Evolutionary conservation across 306 rosid genomes (phyloP).

Genomic region (Aeschynomene evenia): DNA sequence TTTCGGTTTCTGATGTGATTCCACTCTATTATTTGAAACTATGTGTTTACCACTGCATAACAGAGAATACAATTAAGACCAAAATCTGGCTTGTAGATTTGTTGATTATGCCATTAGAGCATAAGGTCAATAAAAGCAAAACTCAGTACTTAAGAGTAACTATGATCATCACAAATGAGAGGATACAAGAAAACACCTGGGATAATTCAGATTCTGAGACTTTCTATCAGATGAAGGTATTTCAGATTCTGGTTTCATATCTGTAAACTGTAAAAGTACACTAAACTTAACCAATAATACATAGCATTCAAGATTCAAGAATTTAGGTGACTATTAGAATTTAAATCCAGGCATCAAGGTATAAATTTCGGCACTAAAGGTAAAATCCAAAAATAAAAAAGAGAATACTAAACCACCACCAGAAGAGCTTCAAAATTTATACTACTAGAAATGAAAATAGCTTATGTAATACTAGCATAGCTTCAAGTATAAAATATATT

Average conservation of each 20-base stretch:
- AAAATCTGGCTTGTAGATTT: conserved; percentile 29
- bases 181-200: conserved; percentile 5
- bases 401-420: too few species aligned
- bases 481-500: conserved; percentile 20
- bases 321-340: conserved; percentile 7
- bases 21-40: conserved; percentile 32
- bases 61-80: conserved; percentile 25
- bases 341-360: too few species aligned
- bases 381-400: too few species aligned
- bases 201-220: conserved; percentile 33
- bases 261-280: conserved; percentile 49
- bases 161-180: conserved; percentile 1
- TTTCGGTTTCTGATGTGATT: conserved; percentile 33
- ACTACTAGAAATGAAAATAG: conserved; percentile 4
- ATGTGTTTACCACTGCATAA: conserved; percentile 34
- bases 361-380: too few species aligned
- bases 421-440: too few species aligned
- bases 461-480: conserved; percentile 8
- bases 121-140: not conserved
- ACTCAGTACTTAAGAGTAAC: conserved; percentile 7
- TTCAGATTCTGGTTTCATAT: conserved; percentile 37
- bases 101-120: not conserved
- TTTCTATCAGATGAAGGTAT: conserved; percentile 35
- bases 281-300: conserved; percentile 24
- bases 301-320: conserved; percentile 20